A percentile compares a stretch with the other conserved stretches of the same genome.
phyloP scores from a whole-genome alignment of 495 filamentous ascomycete genomes.

The Xylaria palmicola region DNA sequence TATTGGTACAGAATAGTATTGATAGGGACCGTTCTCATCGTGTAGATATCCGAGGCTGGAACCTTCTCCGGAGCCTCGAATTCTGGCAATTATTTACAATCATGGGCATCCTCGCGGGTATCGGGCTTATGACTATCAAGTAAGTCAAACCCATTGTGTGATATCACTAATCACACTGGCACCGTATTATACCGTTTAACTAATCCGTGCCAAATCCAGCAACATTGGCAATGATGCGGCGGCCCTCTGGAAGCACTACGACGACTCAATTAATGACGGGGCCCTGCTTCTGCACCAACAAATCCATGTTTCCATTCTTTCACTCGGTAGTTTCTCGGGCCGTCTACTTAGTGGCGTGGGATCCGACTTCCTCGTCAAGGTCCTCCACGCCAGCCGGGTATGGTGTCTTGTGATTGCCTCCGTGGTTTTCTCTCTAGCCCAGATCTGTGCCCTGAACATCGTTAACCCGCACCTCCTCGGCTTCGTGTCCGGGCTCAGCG shows the following conservation, averaged over 20 bases:
- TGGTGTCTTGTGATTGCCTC: constrained; percentile 85
- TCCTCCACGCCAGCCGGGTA: constrained; percentile 72
- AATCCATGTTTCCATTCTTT: constrained; percentile 90
- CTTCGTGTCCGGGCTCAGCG: constrained; percentile 78
- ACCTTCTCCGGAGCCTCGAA: constrained; percentile 69
- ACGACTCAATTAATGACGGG: constrained; percentile 65
- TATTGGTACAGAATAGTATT: constrained; percentile 53
- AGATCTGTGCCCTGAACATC: constrained; percentile 76
- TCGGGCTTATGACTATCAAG: constrained; percentile 99
- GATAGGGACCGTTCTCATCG: constrained; percentile 60
- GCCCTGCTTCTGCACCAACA: constrained; percentile 84
- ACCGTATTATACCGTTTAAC: constrained; percentile 13
- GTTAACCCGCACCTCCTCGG: constrained; percentile 75
- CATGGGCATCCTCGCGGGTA: constrained; percentile 84
- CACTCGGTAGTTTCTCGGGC: constrained; percentile 78
- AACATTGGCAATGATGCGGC: constrained; percentile 94
- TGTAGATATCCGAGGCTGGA: constrained; percentile 86
- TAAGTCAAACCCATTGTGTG: constrained; percentile 41
- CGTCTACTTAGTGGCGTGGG: constrained; percentile 81
- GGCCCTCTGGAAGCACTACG: constrained; percentile 77
- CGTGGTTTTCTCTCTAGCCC: constrained; percentile 74
- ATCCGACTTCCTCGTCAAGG: constrained; percentile 83
- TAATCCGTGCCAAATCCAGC: constrained; percentile 49
- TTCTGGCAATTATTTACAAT: constrained; percentile 90
- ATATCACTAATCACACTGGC: not conserved